Conservation (phyloP, 2,329 filamentous ascomycete species). For the Neoascochyta sp. region DNA sequence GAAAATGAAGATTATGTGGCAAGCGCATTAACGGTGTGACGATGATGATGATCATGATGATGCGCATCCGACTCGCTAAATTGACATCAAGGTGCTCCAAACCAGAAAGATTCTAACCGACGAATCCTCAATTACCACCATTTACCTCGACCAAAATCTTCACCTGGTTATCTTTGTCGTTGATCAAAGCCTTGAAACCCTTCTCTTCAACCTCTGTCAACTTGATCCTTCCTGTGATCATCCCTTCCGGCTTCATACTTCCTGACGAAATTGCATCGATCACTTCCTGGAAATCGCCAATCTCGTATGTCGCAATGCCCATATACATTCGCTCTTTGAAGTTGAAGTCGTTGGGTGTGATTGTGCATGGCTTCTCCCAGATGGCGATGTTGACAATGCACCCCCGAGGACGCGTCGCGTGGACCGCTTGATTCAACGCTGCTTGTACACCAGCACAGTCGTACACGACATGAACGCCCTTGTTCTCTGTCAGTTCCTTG, state of each 20-base stretch:
- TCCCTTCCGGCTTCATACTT: constrained; percentile 43
- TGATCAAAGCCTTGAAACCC: constrained; percentile 47
- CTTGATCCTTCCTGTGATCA: constrained; percentile 50
- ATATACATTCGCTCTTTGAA: constrained; percentile 54
- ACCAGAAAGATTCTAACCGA: background rate
- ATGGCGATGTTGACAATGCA: constrained; percentile 56
- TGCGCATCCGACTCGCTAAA: too few relatives aligned
- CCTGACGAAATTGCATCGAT: constrained; percentile 46
- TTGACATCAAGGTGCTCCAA: constrained; percentile 7
- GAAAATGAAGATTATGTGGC: too few relatives aligned
- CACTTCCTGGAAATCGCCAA: constrained; percentile 49
- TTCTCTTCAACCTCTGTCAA: constrained; percentile 47
- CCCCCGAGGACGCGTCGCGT: constrained; percentile 48
- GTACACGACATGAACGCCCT: constrained; percentile 51
- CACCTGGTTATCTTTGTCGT: constrained; percentile 50
- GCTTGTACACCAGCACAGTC: constrained; percentile 54
- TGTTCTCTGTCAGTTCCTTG: constrained; percentile 42
- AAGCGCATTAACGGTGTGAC: too few relatives aligned
- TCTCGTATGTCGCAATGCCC: constrained; percentile 51
- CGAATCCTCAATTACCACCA: constrained; percentile 16
- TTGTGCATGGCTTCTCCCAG: constrained; percentile 51
- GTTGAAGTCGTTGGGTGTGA: constrained; percentile 50
- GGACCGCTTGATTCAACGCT: constrained; percentile 49
- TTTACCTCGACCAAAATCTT: constrained; percentile 47
- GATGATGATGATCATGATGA: too few relatives aligned